Conservation (phyloP, 1,284 basidiomycete species). For the Ganoderma multipileum region DNA sequence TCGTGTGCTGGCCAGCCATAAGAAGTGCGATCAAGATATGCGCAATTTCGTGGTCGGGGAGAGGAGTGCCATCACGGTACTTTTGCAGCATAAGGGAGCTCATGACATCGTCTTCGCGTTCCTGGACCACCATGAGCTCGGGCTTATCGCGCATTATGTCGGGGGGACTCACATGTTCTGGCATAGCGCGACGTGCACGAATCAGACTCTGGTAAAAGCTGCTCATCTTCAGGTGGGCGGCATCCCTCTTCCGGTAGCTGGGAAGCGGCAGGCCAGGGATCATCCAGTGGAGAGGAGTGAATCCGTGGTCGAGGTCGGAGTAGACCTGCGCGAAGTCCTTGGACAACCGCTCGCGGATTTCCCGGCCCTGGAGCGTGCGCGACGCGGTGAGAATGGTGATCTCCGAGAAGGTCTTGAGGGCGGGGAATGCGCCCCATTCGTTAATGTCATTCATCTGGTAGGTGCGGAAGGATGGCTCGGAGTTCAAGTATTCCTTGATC, state of each 20-base stretch:
- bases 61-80: constrained; percentile 84
- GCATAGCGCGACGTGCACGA: constrained; percentile 69
- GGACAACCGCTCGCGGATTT: constrained; percentile 84
- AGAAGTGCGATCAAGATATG: constrained; percentile 97
- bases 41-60: constrained; percentile 92
- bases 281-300: constrained; percentile 93
- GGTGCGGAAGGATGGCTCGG: constrained; percentile 65
- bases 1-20: constrained; percentile 99
- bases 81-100: constrained; percentile 84
- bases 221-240: constrained; percentile 93
- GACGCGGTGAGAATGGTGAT: constrained; percentile 96
- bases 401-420: constrained; percentile 82
- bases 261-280: constrained; percentile 94
- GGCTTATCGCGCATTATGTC: not conserved
- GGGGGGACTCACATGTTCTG: constrained; percentile 47
- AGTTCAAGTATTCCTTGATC: constrained; percentile 73
- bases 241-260: constrained; percentile 87
- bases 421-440: constrained; percentile 79
- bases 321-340: constrained; percentile 89
- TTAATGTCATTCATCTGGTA: constrained; percentile 69
- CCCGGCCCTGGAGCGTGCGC: constrained; percentile 91
- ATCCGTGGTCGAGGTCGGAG: constrained; percentile 92
- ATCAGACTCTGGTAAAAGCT: constrained; percentile 94
- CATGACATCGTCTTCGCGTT: constrained; percentile 93
- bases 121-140: constrained; percentile 20